Conservation (phyloP, 371 early-diverging fungal genomes). For the Mortierella sp. region DNA sequence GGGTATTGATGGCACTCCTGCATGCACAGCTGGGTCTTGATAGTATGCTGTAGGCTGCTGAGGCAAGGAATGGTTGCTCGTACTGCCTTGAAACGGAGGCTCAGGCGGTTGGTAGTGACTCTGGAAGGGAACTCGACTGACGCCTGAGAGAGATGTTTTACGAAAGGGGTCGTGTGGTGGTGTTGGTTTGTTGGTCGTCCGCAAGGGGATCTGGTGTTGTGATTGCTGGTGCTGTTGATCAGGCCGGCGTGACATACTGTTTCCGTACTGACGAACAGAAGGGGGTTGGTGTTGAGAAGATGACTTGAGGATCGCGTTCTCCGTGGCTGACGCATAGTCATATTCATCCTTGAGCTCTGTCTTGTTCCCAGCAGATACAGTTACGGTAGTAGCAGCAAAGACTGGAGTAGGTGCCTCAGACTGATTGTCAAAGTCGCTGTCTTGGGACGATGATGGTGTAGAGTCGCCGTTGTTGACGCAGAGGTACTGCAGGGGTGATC, state of each 20-base stretch:
- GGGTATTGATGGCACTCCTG: neutral
- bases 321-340: neutral
- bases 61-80: neutral
- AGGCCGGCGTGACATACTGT: neutral
- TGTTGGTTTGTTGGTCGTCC: slow-evolving; percentile 45
- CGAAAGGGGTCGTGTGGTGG: slow-evolving; percentile 55
- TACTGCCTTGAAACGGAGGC: slow-evolving; percentile 15
- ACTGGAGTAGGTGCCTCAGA: neutral
- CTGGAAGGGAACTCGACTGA: slow-evolving; percentile 11
- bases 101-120: slow-evolving; percentile 38
- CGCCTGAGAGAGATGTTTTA: slow-evolving; percentile 14
- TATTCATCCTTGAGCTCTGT: neutral
- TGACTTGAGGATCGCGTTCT: slow-evolving; percentile 23
- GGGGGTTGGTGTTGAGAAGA: slow-evolving; percentile 9
- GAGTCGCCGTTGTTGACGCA: slow-evolving; percentile 22
- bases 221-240: slow-evolving; percentile 14
- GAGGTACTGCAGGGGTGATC: slow-evolving; percentile 44
- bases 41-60: slow-evolving; percentile 4
- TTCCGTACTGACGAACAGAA: neutral
- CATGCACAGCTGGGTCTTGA: neutral
- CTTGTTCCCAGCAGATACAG: slow-evolving; percentile 12
- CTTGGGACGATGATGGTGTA: neutral
- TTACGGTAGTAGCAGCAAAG: neutral
- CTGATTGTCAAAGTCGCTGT: neutral
- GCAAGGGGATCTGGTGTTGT: slow-evolving; percentile 32